Percentiles rank a stretch among this genome's conserved stretches.
Conservation (phyloP, 495 filamentous ascomycete species). For the Pyrenula aspistea region DNA sequence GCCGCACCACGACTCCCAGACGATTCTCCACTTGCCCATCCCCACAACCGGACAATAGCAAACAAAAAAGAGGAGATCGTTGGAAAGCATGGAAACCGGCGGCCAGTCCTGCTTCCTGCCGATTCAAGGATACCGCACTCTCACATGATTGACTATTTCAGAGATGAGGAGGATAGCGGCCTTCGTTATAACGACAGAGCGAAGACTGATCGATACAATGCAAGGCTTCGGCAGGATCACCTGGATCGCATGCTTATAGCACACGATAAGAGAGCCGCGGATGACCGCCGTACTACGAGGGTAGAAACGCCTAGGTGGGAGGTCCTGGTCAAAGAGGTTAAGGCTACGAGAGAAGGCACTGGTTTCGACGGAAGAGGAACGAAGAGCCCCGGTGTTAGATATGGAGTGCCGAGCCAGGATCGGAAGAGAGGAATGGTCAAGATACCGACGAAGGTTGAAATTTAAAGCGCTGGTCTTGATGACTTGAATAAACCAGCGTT, state of each 20-base stretch:
- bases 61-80: constrained; percentile 25
- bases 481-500: too few relatives aligned
- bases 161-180: constrained; percentile 25
- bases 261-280: constrained; percentile 18
- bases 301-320: constrained; percentile 54
- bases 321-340: constrained; percentile 63
- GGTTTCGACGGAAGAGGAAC: constrained; percentile 47
- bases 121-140: constrained; percentile 85
- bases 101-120: constrained; percentile 58
- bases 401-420: constrained; percentile 58
- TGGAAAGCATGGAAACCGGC: constrained; percentile 27
- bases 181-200: constrained; percentile 18
- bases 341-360: constrained; percentile 41
- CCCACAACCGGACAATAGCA: constrained; percentile 8
- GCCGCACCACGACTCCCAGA: constrained; percentile 22
- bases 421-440: constrained; percentile 63
- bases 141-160: constrained; percentile 58
- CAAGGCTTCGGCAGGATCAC: constrained; percentile 32
- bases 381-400: constrained; percentile 48
- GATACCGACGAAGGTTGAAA: constrained; percentile 53
- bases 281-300: constrained; percentile 26
- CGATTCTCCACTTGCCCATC: neutral
- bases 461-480: constrained; percentile 10
- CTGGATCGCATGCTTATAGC: constrained; percentile 21
- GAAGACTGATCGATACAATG: constrained; percentile 19